phyloP scores from a whole-genome alignment of 257 asterid genomes.

The Solanum sparsipilum region DNA sequence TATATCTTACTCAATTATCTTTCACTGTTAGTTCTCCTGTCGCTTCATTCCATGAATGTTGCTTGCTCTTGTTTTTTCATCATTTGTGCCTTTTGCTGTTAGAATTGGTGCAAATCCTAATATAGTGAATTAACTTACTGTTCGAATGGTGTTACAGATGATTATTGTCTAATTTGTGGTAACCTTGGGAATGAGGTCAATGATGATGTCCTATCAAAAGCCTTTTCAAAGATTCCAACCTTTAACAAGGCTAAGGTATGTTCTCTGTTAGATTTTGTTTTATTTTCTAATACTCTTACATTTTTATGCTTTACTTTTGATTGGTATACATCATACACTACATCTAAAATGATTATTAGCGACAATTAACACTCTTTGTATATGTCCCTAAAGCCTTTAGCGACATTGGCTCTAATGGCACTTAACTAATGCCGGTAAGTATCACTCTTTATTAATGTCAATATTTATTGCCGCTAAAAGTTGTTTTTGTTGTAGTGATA shows the following conservation, averaged over 20 bases:
- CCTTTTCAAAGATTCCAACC: conserved; percentile 69
- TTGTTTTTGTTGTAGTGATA: background rate
- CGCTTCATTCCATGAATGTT: background rate
- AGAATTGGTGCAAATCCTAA: background rate
- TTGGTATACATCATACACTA: background rate
- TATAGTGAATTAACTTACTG: background rate
- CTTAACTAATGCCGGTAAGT: too few species aligned
- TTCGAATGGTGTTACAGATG: conserved; percentile 36
- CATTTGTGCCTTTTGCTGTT: background rate
- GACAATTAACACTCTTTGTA: too few species aligned
- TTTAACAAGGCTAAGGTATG: conserved; percentile 84
- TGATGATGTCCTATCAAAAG: conserved; percentile 83
- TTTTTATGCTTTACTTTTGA: background rate
- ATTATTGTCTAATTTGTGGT: conserved; percentile 78
- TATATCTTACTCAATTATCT: background rate
- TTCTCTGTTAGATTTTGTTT: background rate
- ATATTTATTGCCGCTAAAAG: too few species aligned
- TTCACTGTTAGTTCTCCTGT: background rate
- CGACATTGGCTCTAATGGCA: too few species aligned
- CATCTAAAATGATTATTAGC: too few species aligned
- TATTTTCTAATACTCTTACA: background rate
- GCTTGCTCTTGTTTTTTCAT: background rate
- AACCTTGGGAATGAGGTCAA: conserved; percentile 98
- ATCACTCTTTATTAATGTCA: too few species aligned
- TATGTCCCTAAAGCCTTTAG: too few species aligned